Conservation (phyloP, 345 rosid genomes). For the Pelargonium nanum region DNA sequence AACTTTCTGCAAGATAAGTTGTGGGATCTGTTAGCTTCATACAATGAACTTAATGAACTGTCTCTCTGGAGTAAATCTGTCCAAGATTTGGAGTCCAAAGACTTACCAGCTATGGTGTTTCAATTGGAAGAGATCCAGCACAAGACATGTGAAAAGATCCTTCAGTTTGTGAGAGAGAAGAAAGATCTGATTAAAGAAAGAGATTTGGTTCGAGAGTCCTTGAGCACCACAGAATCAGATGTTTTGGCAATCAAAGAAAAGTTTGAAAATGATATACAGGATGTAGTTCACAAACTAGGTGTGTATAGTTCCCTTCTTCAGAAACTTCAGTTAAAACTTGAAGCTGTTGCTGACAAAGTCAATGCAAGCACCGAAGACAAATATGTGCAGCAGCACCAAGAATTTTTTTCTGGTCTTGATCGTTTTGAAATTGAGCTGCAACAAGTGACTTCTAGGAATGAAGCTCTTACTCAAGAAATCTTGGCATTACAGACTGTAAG, state of each 20-base stretch:
- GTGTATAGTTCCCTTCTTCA: slow-evolving; percentile 33
- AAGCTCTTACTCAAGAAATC: slow-evolving; percentile 46
- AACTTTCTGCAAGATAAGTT: slow-evolving; percentile 33
- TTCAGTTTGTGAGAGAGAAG: slow-evolving; percentile 46
- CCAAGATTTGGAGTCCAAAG: slow-evolving; percentile 34
- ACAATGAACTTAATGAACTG: slow-evolving; percentile 29
- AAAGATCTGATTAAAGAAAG: slow-evolving; percentile 39
- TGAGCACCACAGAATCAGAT: slow-evolving; percentile 42
- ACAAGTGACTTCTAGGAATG: slow-evolving; percentile 42
- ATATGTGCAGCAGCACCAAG: slow-evolving; percentile 31
- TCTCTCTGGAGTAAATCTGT: slow-evolving; percentile 20
- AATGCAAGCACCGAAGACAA: slow-evolving; percentile 41
- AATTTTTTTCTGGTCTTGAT: slow-evolving; percentile 45
- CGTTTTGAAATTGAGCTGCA: slow-evolving; percentile 43
- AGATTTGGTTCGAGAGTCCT: slow-evolving; percentile 30
- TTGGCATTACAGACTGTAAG: slow-evolving; percentile 33
- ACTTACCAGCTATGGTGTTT: slow-evolving; percentile 23
- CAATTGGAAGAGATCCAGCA: slow-evolving; percentile 48
- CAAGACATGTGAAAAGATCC: slow-evolving; percentile 35
- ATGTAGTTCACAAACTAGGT: slow-evolving; percentile 37
- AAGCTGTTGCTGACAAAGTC: slow-evolving; percentile 42
- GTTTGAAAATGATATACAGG: slow-evolving; percentile 34
- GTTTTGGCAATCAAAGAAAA: slow-evolving; percentile 40
- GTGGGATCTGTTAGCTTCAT: slow-evolving; percentile 30
- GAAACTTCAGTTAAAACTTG: slow-evolving; percentile 58